These are phyloP conservation scores for Diaporthe caulivora DNA, from an alignment of 2,329 filamentous ascomycete genomes.

Conservation along the genomic window DNA sequence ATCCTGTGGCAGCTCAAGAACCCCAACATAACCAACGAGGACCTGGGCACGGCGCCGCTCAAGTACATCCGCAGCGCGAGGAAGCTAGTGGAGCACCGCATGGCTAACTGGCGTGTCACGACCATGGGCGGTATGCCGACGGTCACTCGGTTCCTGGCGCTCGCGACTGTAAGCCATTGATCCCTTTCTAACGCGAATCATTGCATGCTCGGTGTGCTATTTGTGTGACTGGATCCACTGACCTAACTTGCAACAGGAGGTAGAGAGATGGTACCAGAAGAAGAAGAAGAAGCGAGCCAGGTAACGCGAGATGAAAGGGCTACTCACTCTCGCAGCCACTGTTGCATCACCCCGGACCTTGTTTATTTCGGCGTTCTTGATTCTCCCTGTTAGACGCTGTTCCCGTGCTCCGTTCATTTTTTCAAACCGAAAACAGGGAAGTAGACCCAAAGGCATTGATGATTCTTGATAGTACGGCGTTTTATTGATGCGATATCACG, in stretches of 20 bases:
- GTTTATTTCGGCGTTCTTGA: background rate
- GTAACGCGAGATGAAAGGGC: constrained; percentile 1
- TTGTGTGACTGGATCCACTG: constrained; percentile 1
- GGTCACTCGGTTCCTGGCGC: constrained; percentile 35
- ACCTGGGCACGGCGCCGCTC: constrained; percentile 41
- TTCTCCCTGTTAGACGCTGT: constrained; percentile 1
- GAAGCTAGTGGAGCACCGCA: constrained; percentile 37
- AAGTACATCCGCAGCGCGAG: constrained; percentile 39
- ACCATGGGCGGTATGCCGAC: constrained; percentile 36
- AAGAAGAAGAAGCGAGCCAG: constrained; percentile 37
- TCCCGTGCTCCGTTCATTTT: background rate
- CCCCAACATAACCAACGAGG: constrained; percentile 48
- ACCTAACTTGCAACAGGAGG: constrained; percentile 24
- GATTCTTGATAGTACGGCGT: constrained; percentile 24
- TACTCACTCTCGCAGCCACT: background rate
- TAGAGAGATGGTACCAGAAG: constrained; percentile 39
- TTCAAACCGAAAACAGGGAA: constrained; percentile 10
- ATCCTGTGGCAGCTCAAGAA: constrained; percentile 47
- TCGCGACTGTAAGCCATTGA: constrained; percentile 28
- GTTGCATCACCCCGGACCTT: background rate
- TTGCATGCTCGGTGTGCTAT: background rate
- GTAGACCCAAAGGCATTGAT: constrained; percentile 18
- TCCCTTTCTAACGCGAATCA: background rate
- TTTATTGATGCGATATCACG: constrained; percentile 1
- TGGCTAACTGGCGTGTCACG: constrained; percentile 32